Evolutionary conservation across 1,139 yeast genomes (phyloP), one percentile per base, ranked within the genome.

Genomic region (Arxiozyma slooffiae): DNA sequence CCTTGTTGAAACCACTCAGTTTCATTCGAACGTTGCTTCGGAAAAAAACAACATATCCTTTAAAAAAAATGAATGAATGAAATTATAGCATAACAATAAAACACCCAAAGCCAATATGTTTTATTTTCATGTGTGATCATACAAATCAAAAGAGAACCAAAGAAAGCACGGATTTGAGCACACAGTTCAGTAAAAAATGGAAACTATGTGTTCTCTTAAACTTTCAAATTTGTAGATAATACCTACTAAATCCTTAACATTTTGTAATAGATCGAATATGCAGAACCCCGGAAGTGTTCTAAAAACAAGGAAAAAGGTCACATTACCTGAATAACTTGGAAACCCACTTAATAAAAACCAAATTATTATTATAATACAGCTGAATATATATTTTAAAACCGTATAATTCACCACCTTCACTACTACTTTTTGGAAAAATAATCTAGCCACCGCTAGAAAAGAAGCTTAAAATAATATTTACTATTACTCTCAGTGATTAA

Each of bases 391-490:
- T 63, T 55, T 73, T 77, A 46, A 78, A 64, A 0, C 82, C 82
- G 54, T 73, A 77, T 8, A 78, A 63, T 57, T 79, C 83, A 30
- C 82, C 82, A 44, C 77, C 56, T 53, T 74, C 71, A 7, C 81
- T 81, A 49, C 78, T 72, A 3, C 76, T 67, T 38, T n/a, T n/a
- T n/a, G n/a, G n/a, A n/a, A 78, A 62, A 41, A 78, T 77, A 54
- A 76, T 14, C 82, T 82, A 16, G 79, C 73, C 0, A 79, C 76
- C 49, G 78, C 63, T 0, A 82, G 79, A 58, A 74, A 78, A 0
- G 81, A 74, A 3, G 81, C 80, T 77, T n/a, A n/a, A n/a, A n/a
- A 77, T 73, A 49, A 77, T 73, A 82, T 82, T 78, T 2, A 76
- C 73, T 53, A 73, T 62, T 40, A 41, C 59, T 50, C 1, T 59